These are phyloP conservation scores for Lachnellula subtilissima DNA, from an alignment of 2,329 filamentous ascomycete species.

Conservation along the genomic window DNA sequence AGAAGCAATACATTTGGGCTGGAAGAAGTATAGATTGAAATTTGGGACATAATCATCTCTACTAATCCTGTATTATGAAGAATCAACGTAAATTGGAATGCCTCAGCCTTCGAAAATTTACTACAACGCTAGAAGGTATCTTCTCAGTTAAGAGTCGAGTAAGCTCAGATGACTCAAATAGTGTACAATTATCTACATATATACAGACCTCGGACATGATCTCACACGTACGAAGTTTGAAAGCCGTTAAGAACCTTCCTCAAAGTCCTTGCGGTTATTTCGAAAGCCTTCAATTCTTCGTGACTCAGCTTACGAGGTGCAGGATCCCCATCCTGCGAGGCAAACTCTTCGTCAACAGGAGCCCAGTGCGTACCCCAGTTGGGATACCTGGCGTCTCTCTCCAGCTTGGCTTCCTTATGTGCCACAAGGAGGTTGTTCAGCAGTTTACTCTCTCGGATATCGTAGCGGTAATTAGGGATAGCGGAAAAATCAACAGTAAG, in stretches of 20 bases:
- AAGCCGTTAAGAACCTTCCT: constrained; percentile 13
- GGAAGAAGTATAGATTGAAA: too few relatives aligned
- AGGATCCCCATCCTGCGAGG: neutral
- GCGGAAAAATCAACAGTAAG: constrained; percentile 46
- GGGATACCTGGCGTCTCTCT: neutral
- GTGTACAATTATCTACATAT: constrained; percentile 10
- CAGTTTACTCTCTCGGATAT: neutral
- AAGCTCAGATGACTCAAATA: neutral
- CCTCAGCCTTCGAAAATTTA: too few relatives aligned
- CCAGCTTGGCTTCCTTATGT: neutral
- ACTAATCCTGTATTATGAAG: too few relatives aligned
- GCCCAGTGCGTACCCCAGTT: neutral
- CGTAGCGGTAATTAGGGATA: constrained; percentile 24
- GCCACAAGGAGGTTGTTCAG: constrained; percentile 2
- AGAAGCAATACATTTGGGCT: too few relatives aligned
- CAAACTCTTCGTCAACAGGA: neutral
- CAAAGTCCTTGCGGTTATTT: constrained; percentile 11
- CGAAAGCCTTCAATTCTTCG: constrained; percentile 14
- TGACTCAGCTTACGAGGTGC: neutral
- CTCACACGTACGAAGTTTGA: constrained; percentile 8
- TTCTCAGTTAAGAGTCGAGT: too few relatives aligned
- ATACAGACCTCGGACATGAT: neutral
- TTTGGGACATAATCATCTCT: too few relatives aligned
- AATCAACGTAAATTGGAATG: too few relatives aligned
- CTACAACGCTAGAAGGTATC: too few relatives aligned